Conservation (phyloP, 2,329 filamentous ascomycete species). For the Colletotrichum godetiae region DNA sequence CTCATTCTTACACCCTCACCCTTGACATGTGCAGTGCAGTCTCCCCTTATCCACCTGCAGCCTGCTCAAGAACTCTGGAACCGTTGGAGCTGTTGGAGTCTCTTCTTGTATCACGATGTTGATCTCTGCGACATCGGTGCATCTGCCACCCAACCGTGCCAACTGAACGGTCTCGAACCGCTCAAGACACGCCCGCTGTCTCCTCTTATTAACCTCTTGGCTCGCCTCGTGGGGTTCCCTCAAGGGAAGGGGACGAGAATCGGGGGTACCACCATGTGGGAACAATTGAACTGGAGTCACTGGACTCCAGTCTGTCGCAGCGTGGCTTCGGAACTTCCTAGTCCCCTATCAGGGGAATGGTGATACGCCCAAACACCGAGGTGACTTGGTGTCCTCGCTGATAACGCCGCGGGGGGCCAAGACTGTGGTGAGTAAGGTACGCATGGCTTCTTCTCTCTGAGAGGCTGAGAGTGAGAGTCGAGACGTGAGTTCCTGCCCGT, state of each 20-base stretch:
- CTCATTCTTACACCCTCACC: background rate
- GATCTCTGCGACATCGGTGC: conserved; percentile 8
- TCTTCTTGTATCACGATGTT: background rate
- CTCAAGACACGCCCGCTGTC: background rate
- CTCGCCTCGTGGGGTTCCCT: background rate
- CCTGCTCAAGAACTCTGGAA: background rate
- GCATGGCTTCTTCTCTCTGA: too few species aligned
- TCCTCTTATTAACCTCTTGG: conserved; percentile 26
- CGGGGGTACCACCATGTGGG: background rate
- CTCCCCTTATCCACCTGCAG: background rate
- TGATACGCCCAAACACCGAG: conserved; percentile 15
- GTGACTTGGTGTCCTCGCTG: background rate
- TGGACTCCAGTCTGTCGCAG: background rate
- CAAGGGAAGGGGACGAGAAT: background rate
- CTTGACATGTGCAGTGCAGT: conserved; percentile 3
- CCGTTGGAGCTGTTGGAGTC: too few species aligned
- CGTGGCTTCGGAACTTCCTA: background rate
- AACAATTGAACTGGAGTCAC: background rate
- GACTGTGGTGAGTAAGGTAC: background rate
- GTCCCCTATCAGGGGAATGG: background rate
- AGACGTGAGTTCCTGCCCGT: background rate
- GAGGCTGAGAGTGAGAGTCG: too few species aligned
- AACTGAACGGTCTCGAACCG: background rate
- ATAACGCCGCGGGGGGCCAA: conserved; percentile 1
- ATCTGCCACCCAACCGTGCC: too few species aligned